These are phyloP conservation scores for Lolium rigidum DNA, from an alignment of 176 grass and related monocot genomes.

Conservation along the genomic window DNA sequence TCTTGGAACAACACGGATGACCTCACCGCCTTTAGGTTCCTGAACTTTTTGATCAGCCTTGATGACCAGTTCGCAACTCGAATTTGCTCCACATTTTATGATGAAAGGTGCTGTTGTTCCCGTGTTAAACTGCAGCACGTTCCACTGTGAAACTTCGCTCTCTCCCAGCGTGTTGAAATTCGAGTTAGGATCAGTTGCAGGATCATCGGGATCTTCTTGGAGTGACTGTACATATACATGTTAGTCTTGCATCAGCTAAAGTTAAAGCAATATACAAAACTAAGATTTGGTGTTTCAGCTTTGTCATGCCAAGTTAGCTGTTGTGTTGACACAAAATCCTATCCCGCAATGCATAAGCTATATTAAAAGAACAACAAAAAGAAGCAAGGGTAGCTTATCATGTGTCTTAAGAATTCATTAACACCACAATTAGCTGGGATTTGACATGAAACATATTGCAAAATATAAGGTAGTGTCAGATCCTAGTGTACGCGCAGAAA, in stretches of 20 bases:
- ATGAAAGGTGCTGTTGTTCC: conserved; percentile 90
- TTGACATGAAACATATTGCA: not conserved
- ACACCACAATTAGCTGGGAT: not conserved
- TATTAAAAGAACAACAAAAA: not conserved
- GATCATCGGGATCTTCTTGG: conserved; percentile 71
- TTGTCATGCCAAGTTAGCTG: not conserved
- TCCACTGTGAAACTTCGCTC: conserved; percentile 91
- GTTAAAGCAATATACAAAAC: not conserved
- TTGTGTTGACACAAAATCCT: conserved; percentile 6
- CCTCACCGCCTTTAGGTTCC: conserved; percentile 87
- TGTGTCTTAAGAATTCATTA: conserved; percentile 18
- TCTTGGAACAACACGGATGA: conserved; percentile 83
- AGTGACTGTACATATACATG: conserved; percentile 64
- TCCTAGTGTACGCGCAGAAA: conserved; percentile 30
- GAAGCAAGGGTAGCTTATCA: not conserved
- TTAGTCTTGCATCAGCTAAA: conserved; percentile 38
- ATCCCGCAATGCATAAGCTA: conserved; percentile 29
- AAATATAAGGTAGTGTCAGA: not conserved
- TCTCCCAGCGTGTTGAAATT: conserved; percentile 64
- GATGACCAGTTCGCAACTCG: conserved; percentile 81
- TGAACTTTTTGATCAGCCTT: conserved; percentile 81
- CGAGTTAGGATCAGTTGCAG: conserved; percentile 35
- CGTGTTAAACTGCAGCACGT: conserved; percentile 94
- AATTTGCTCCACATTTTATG: conserved; percentile 97
- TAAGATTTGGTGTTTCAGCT: conserved; percentile 12